Percentiles rank a stretch among this genome's conserved stretches.
These are phyloP conservation scores for Trametes pubescens DNA, from an alignment of 1,284 basidiomycete species.

Conservation along the genomic window DNA sequence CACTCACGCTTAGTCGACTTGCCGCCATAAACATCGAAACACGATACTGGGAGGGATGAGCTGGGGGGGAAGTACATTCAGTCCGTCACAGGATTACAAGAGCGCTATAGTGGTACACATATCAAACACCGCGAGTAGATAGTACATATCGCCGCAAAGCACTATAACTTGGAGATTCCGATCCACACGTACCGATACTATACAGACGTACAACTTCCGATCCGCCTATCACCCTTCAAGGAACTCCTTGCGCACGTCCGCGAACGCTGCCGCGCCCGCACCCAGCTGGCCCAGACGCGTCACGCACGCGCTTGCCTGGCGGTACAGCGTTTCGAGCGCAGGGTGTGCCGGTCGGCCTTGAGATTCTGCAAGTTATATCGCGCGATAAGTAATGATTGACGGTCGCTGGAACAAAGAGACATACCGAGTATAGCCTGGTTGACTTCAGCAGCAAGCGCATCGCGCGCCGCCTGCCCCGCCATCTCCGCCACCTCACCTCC, in stretches of 20 bases:
- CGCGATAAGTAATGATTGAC: slow-evolving; percentile 39
- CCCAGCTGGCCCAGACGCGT: slow-evolving; percentile 73
- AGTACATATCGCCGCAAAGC: slow-evolving; percentile 18
- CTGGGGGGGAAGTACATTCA: slow-evolving; percentile 9
- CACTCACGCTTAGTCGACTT: too few relatives aligned
- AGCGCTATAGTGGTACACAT: slow-evolving; percentile 12
- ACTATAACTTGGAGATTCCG: slow-evolving; percentile 4
- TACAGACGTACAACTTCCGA: slow-evolving; percentile 17
- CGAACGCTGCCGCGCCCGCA: slow-evolving; percentile 79
- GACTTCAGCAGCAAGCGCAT: slow-evolving; percentile 74
- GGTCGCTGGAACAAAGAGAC: slow-evolving; percentile 38
- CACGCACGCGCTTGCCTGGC: slow-evolving; percentile 72
- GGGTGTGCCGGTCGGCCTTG: slow-evolving; percentile 77
- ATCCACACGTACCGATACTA: slow-evolving; percentile 9
- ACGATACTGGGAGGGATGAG: slow-evolving; percentile 2
- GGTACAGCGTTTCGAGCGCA: slow-evolving; percentile 76
- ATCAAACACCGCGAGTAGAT: slow-evolving; percentile 17
- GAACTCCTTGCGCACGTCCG: slow-evolving; percentile 78
- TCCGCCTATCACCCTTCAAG: slow-evolving; percentile 45
- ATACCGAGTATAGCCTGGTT: slow-evolving; percentile 83
- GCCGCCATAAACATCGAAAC: too few relatives aligned
- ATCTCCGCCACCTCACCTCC: slow-evolving; percentile 70
- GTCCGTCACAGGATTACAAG: slow-evolving; percentile 4
- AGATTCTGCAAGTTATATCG: slow-evolving; percentile 59
- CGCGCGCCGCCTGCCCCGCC: slow-evolving; percentile 70